Base-by-base conservation (phyloP, 2,329 filamentous ascomycete species). In the Rhynchosporium graminicola region DNA sequence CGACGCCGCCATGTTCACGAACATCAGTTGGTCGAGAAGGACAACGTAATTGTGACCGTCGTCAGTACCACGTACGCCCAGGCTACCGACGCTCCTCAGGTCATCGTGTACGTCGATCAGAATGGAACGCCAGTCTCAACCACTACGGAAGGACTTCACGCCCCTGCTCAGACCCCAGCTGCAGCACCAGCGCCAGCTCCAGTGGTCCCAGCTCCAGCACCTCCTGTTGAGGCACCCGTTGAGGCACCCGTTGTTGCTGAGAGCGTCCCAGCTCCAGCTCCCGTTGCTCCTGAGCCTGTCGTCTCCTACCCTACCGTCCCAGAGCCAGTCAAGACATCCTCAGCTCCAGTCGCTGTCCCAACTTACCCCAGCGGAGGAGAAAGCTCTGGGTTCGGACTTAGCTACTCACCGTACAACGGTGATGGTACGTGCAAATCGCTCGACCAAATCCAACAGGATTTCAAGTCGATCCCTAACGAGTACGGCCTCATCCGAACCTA, bases 401-500 rank as follows among this genome's bases (percentile, higher is more conserved):
- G 80, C 6, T 88, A 87, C 74, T 80, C 82, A 36, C 83, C 84
- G 13, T 87, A 86, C 75, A 80, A 79, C 58, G 73, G 70, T 50
- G 80, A 83, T 63, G 79, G 83, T 36, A 76, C 76, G 61, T 96
- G 91, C 82, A 95, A 94, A 75, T 79, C 82, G 5, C 77, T 81
- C 59, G 76, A 78, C 1, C 79, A 91, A 68, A 81, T 96, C 57
- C 79, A 83, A 63, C 73, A 77, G 26, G 91, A 96, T 71, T 84
- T 95, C 68, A 76, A 77, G 15, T 76, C 76, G 57, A 78, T 85
- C 33, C 78, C 77, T 13, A 73, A 76, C 28, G 74, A 76, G 13
- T 92, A 89, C 76, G 80, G 80, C 20, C 75, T 87, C 42, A 78
- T 96, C 60, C 89, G 92, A 57, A 83, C 90, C 72, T 96, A 96